Conservation (phyloP, 805 yeast species). For the Candida montana region DNA sequence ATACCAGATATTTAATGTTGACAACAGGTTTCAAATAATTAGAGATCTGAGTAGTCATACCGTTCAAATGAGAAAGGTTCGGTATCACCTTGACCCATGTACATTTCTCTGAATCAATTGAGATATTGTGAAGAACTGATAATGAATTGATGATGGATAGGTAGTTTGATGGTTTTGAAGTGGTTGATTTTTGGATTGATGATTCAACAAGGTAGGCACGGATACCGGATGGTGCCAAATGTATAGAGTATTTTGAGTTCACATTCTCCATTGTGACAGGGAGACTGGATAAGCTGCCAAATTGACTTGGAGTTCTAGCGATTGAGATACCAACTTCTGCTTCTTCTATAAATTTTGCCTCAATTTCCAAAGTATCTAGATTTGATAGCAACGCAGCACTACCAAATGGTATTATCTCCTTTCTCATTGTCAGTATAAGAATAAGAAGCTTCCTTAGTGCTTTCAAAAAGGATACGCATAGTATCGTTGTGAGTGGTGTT, state of each 20-base stretch:
- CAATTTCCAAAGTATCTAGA: slow-evolving; percentile 34
- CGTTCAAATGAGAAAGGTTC: slow-evolving; percentile 60
- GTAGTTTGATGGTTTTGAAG: slow-evolving; percentile 38
- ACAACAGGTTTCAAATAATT: slow-evolving; percentile 46
- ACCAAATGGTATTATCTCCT: slow-evolving; percentile 44
- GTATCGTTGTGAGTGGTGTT: slow-evolving; percentile 27
- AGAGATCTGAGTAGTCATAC: slow-evolving; percentile 58
- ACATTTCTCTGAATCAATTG: slow-evolving; percentile 12
- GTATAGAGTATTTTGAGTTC: slow-evolving; percentile 34
- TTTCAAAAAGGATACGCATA: slow-evolving; percentile 43
- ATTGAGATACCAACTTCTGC: slow-evolving; percentile 39
- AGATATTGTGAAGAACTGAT: slow-evolving; percentile 29
- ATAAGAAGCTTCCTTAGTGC: slow-evolving; percentile 42
- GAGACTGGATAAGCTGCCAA: slow-evolving; percentile 29
- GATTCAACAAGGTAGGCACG: slow-evolving; percentile 38
- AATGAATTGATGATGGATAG: slow-evolving; percentile 32
- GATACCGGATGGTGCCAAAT: slow-evolving; percentile 53
- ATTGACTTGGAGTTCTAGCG: slow-evolving; percentile 24
- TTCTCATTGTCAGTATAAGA: slow-evolving; percentile 28
- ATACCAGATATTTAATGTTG: slow-evolving; percentile 51
- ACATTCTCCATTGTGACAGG: slow-evolving; percentile 9
- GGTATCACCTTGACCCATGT: slow-evolving; percentile 69
- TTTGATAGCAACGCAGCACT: slow-evolving; percentile 34
- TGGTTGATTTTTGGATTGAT: slow-evolving; percentile 31
- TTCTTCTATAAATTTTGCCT: slow-evolving; percentile 41